Base-by-base conservation (phyloP, 768 basidiomycete genomes). In the Tulasnella sp. region DNA sequence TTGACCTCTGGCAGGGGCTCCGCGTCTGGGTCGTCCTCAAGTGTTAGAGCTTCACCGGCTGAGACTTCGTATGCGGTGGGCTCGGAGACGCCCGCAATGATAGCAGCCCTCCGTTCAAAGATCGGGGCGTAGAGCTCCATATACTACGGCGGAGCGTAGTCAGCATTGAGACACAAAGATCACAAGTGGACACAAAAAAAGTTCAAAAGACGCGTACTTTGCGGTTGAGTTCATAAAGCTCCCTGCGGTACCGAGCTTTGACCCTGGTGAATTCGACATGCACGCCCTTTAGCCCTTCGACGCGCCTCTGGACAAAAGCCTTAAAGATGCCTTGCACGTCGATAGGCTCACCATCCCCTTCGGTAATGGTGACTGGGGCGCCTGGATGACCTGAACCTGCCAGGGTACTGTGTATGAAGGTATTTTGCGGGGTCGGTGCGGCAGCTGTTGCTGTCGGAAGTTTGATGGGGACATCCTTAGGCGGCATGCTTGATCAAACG, bases 221-320 rank as follows among this genome's bases (percentile, higher is more conserved):
- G 83, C 95, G 94, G 84, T 98, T 95, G 69, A 98, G 85, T 80
- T 95, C 93, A 52, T 97, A 84, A 77, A 95, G 94, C 80, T 98
- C 96, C 79, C 89, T 87, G 81, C 97, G 96, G 85, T 95, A 94
- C 84, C 94, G 86, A 77, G 91, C 91, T 79, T 97, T 94, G 62
- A 98, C 85, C 76, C 93, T 90, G 76, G 89, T 88, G 81, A 97
- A 94, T 82, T 94, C 89, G 77, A 88, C 88, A 81, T 98, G 96
- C 52, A 99, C 85, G 68, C 95, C 96, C 80, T 97, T 96, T 78
- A 99, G 84, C 17, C 89, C 96, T 81, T 95, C 92, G 77, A 99
- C 82, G 77, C 88, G 91, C 80, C 88, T 83, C 82, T 91, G 91
- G 77, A 95, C 87, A 19, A 65, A 40, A n/a, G 32, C 63, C 80